Conservation (phyloP, 78 protist species). For the Cavenderia fasciculata region DNA sequence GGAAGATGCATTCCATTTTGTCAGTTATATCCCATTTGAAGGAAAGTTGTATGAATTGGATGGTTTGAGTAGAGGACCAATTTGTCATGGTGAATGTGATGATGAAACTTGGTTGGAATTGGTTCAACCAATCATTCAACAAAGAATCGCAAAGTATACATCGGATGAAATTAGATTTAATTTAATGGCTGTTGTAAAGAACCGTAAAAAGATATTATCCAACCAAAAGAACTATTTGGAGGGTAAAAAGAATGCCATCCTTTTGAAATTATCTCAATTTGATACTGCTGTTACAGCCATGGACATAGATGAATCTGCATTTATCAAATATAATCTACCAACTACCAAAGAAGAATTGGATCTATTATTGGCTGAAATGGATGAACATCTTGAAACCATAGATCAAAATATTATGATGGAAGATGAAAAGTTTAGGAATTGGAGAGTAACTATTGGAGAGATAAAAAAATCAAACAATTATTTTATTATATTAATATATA, state of each 20-base stretch:
- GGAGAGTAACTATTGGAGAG: slow-evolving; percentile 35
- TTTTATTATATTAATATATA: background rate
- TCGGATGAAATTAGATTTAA: slow-evolving; percentile 91
- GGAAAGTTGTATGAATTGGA: slow-evolving; percentile 96
- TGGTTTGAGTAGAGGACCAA: slow-evolving; percentile 96
- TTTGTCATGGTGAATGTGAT: slow-evolving; percentile 68
- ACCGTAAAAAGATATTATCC: slow-evolving; percentile 1
- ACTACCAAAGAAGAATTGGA: slow-evolving; percentile 23
- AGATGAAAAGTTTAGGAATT: slow-evolving; percentile 64
- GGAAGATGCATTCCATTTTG: slow-evolving; percentile 93
- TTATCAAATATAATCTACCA: background rate
- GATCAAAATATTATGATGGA: slow-evolving; percentile 53
- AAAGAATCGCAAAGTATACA: slow-evolving; percentile 82
- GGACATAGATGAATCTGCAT: background rate
- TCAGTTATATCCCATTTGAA: slow-evolving; percentile 90
- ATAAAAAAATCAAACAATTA: background rate
- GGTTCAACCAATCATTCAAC: slow-evolving; percentile 75
- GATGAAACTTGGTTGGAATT: slow-evolving; percentile 46
- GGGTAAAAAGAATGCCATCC: background rate
- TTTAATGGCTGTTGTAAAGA: slow-evolving; percentile 89
- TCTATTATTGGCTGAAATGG: background rate
- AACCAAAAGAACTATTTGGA: slow-evolving; percentile 1
- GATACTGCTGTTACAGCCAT: background rate
- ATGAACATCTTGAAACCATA: background rate
- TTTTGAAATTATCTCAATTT: background rate